Percentiles rank a stretch among this genome's conserved stretches.
These are phyloP conservation scores for Ceratobasidium sp. DNA, from an alignment of 1,284 basidiomycete species.

Conservation along the genomic window DNA sequence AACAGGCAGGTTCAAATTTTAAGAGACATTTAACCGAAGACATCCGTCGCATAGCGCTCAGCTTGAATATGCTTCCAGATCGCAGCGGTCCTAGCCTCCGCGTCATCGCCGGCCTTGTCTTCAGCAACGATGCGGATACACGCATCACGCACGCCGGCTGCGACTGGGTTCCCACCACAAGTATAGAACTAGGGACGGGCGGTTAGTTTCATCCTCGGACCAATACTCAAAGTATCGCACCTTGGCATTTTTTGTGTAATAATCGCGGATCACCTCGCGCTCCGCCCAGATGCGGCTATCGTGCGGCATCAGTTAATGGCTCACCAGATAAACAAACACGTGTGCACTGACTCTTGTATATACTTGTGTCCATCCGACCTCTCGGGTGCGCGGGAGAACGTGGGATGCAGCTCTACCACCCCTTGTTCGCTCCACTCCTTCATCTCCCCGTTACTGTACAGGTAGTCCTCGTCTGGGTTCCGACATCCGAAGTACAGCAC, in stretches of 20 bases:
- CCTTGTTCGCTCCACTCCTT: slow-evolving; percentile 63
- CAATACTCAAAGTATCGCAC: not conserved
- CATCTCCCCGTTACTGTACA: slow-evolving; percentile 63
- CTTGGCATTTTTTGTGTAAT: slow-evolving; percentile 19
- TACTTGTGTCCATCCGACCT: slow-evolving; percentile 64
- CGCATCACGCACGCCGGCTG: slow-evolving; percentile 22
- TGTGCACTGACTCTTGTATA: slow-evolving; percentile 63
- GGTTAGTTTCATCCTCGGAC: not conserved
- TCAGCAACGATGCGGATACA: slow-evolving; percentile 42
- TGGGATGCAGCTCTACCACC: slow-evolving; percentile 65
- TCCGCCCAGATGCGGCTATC: slow-evolving; percentile 42
- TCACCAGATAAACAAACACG: slow-evolving; percentile 1
- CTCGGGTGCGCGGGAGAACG: slow-evolving; percentile 62
- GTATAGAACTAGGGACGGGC: slow-evolving; percentile 26
- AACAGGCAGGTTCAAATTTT: too few species aligned
- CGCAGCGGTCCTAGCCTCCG: slow-evolving; percentile 14
- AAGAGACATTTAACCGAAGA: slow-evolving; percentile 37
- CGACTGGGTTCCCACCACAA: slow-evolving; percentile 34
- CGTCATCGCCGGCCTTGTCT: not conserved
- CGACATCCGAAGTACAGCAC: slow-evolving; percentile 68
- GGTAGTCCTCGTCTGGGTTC: slow-evolving; percentile 61
- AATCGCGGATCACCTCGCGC: slow-evolving; percentile 22
- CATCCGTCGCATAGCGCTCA: slow-evolving; percentile 45
- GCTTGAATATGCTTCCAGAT: slow-evolving; percentile 29
- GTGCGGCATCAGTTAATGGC: not conserved